Evolutionary conservation across 495 filamentous ascomycete species (phyloP), one percentile per base, ranked within the genome.

Genomic region (Glonium stellatum): DNA sequence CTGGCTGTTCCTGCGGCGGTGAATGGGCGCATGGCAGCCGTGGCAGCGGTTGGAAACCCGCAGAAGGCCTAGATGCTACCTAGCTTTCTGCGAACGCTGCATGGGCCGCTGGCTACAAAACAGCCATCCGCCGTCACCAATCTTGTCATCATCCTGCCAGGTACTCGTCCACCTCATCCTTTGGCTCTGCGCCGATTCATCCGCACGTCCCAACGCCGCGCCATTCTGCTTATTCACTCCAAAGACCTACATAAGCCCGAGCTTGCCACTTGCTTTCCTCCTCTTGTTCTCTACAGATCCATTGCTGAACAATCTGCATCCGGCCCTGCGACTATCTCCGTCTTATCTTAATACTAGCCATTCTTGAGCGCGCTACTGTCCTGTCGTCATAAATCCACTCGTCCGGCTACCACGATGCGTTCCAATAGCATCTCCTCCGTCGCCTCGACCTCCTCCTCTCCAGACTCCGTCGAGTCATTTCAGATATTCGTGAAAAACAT

Each of bases 401-500:
- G 22, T 39, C 1, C 22, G 4, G 22, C 31, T 31, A 13, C 48
- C 64, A 58, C n/a, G 54, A 68, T 59, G 69, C 69, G 71, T 49
- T 65, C 67, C 61, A 62, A 60, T 67, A 73, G 69, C 72, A 64
- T 71, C 62, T 68, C 66, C 55, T 70, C 69, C 65, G 49, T 68
- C 57, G 71, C 68, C 58, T 72, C 70, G 57, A 35, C 27, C 34
- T 58, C 60, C 41, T 71, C 70, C 21, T 62, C 62, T 21, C 42
- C 59, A 11, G 67, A 65, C 15, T 44, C 67, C 49, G 73, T 67
- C 51, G 70, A 73, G 10, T 75, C 72, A 2, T 77, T 80, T 69
- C 76, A 79, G 65, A 77, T 80, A 69, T 80, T 80, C 70, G 71
- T 80, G 65, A 78, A 77, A 68, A 72, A 71, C 60, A 57, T 79